Evolutionary conservation across 345 rosid species (phyloP).

Genomic region (Euphorbia lathyris): DNA sequence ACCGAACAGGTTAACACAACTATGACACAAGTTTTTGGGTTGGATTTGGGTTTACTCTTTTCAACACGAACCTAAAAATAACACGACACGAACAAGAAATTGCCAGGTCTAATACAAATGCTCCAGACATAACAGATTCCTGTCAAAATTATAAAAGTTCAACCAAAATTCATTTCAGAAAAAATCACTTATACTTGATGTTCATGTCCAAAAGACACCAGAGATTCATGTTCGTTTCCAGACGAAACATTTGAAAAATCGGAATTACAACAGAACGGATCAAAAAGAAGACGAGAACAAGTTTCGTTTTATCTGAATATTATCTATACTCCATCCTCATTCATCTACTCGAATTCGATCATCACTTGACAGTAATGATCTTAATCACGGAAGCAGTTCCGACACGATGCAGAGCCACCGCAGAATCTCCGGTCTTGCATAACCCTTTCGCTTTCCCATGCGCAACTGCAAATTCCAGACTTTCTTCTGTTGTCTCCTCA

Average conservation of each 20-base stretch:
- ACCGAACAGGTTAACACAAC: too few relatives aligned
- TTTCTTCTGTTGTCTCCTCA: slow-evolving; percentile 90
- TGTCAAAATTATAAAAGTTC: too few relatives aligned
- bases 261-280: not conserved
- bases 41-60: too few relatives aligned
- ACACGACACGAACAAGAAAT: too few relatives aligned
- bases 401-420: slow-evolving; percentile 83
- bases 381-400: slow-evolving; percentile 93
- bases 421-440: slow-evolving; percentile 79
- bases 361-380: slow-evolving; percentile 68
- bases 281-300: not conserved
- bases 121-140: too few relatives aligned
- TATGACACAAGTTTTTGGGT: too few relatives aligned
- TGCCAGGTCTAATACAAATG: too few relatives aligned
- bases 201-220: not conserved
- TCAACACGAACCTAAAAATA: too few relatives aligned
- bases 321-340: not conserved
- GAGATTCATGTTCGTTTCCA: too few relatives aligned
- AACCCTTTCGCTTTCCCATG: slow-evolving; percentile 64
- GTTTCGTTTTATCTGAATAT: not conserved
- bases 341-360: not conserved
- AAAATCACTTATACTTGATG: not conserved
- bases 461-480: slow-evolving; percentile 70
- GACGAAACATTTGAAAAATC: not conserved
- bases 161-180: not conserved